Conservation (phyloP, 345 rosid species). For the Rhodomyrtus tomentosa region DNA sequence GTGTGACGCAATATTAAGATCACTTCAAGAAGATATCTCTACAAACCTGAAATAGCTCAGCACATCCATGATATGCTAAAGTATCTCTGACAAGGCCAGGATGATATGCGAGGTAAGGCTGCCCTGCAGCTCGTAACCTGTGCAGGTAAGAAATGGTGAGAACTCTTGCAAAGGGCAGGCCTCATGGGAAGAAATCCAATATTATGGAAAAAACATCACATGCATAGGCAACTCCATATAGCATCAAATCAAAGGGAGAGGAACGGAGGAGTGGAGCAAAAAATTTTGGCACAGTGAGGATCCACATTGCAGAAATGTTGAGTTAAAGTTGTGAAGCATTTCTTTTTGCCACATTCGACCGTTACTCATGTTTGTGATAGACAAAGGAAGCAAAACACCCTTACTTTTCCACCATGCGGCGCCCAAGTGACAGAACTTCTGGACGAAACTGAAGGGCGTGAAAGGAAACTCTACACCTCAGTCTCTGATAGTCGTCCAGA, state of each 20-base stretch:
- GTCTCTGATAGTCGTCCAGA: constrained; percentile 83
- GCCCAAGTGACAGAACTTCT: constrained; percentile 73
- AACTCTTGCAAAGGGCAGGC: neutral
- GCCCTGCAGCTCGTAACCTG: constrained; percentile 76
- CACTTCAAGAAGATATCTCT: neutral
- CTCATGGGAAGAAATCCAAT: neutral
- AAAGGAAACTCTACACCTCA: constrained; percentile 94
- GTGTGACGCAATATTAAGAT: neutral
- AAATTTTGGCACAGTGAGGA: neutral
- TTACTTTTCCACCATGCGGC: constrained; percentile 81
- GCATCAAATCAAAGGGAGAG: neutral
- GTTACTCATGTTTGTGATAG: neutral
- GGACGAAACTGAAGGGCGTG: constrained; percentile 91
- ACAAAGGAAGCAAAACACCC: neutral
- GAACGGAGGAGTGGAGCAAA: neutral
- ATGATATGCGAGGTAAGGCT: constrained; percentile 76
- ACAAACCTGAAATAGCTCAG: constrained; percentile 90
- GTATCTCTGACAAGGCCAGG: constrained; percentile 77
- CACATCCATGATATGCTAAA: constrained; percentile 98
- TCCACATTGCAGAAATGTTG: neutral
- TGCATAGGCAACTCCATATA: neutral
- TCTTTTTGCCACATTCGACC: neutral
- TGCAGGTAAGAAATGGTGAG: neutral
- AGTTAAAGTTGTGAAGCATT: neutral
- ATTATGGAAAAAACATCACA: neutral